Evolutionary conservation across 345 rosid genomes (phyloP).

Genomic region (Ricinus communis): DNA sequence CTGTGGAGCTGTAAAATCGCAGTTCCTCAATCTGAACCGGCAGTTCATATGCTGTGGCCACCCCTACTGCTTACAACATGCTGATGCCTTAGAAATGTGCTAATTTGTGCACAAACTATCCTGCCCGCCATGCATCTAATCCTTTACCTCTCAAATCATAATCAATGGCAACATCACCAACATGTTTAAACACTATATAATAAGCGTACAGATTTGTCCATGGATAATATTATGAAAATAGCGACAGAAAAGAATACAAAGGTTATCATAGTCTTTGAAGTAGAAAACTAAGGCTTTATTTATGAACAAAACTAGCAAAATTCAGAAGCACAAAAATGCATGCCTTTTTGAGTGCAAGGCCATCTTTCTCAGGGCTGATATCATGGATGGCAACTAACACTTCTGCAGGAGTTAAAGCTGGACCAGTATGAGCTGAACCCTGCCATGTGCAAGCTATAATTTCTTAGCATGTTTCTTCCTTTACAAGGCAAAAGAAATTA

Average conservation of each 20-base stretch:
- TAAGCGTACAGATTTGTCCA: background rate
- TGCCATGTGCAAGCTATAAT: constrained; percentile 37
- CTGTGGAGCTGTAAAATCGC: too few relatives aligned
- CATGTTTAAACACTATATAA: background rate
- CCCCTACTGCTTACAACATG: background rate
- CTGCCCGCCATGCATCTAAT: background rate
- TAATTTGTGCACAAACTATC: background rate
- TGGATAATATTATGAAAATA: background rate
- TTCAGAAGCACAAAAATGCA: constrained; percentile 3
- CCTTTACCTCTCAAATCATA: background rate
- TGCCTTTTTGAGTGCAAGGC: constrained; percentile 84
- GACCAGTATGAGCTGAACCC: constrained; percentile 99
- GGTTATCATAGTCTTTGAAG: constrained; percentile 1
- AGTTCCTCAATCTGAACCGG: too few relatives aligned
- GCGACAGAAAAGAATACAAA: background rate
- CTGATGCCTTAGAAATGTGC: background rate
- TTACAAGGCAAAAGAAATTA: background rate
- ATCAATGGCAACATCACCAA: background rate
- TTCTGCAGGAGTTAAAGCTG: constrained; percentile 97
- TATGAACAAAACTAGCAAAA: constrained; percentile 15
- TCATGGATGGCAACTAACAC: constrained; percentile 95
- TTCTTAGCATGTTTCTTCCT: background rate
- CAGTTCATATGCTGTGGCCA: too few relatives aligned
- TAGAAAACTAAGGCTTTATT: constrained; percentile 11
- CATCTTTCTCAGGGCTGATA: constrained; percentile 80